Base-by-base conservation (phyloP, 257 asterid species). In the Petrea volubilis region DNA sequence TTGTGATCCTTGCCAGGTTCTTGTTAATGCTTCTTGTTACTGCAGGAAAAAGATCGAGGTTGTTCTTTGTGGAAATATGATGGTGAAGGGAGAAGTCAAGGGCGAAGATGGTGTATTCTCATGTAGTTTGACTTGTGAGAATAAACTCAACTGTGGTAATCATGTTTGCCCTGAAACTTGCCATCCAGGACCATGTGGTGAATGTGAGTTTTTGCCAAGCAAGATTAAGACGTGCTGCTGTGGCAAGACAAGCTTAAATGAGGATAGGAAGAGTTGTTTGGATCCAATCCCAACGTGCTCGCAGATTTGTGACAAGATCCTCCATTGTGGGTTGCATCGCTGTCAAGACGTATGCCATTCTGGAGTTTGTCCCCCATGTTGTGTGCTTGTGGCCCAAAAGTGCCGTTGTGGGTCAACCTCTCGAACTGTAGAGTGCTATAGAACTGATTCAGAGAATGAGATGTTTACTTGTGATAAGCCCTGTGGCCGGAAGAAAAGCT, bases 161-260 rank as follows among this genome's bases (percentile, higher is more conserved):
- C 99, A 95, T 74, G 23, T 57, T 33, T 92, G 99, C 80, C 66
- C 0, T 31, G 97, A 92, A 31, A 70, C 64, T 31, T 95, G 99
- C 82, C 99, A 95, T 78, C 98, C 98, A 7, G 98, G 99, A 10
- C 84, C 96, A 0, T 95, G 99, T 56, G 94, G 96, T 49, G 96
- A 90, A 68, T 95, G 99, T 50, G 93, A 80, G 71, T 72, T 88
- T 72, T 60, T 83, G 73, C 99, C 99, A 4, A 77, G 77, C 66
- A 90, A 79, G 80, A 78, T 88, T 23, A 84, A 70, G 79, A 64
- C 94, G 0, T 95, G 99, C 83, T 90, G 90, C 80, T 95, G 99
- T 62, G 96, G 99, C 31, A 95, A 92, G 79, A 88, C 94, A 8
- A 79, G 78, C 68, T 82, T 88, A 68, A 85, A 49, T 17, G 96